phyloP scores from a whole-genome alignment of 2,329 filamentous ascomycete genomes.

The Orbilia javanica region DNA sequence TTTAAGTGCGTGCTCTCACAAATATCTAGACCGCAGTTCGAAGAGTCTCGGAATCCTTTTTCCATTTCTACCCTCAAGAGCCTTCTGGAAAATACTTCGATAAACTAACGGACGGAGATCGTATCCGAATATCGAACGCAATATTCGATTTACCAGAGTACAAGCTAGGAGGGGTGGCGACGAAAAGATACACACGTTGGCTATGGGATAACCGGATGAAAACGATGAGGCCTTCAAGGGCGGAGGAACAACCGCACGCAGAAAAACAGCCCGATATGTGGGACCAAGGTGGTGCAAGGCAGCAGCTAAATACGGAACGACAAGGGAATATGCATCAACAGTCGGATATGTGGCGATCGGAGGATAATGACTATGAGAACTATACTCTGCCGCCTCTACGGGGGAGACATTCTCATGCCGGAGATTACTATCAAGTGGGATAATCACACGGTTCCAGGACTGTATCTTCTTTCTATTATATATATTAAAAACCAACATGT shows the following conservation, averaged over 20 bases:
- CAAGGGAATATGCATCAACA: background rate
- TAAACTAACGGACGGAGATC: background rate
- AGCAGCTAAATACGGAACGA: background rate
- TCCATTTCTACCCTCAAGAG: background rate
- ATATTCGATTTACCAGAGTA: background rate
- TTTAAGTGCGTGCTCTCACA: background rate
- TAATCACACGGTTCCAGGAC: background rate
- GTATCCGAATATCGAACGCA: background rate
- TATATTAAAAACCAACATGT: background rate
- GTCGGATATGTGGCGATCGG: background rate
- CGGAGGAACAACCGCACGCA: background rate
- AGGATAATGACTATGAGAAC: background rate
- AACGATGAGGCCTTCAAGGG: background rate
- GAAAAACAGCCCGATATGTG: background rate
- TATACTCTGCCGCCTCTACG: background rate
- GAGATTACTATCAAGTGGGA: background rate
- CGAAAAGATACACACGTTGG: background rate
- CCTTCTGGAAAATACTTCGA: background rate
- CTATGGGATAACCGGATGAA: slow-evolving; percentile 3
- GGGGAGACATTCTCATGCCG: background rate
- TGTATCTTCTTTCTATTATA: background rate
- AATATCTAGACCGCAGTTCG: background rate
- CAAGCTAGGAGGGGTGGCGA: background rate
- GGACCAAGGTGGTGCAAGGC: background rate
- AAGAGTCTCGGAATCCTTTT: background rate